phyloP scores from a whole-genome alignment of 352 stramenopile genomes.

The Phytophthora europaea region DNA sequence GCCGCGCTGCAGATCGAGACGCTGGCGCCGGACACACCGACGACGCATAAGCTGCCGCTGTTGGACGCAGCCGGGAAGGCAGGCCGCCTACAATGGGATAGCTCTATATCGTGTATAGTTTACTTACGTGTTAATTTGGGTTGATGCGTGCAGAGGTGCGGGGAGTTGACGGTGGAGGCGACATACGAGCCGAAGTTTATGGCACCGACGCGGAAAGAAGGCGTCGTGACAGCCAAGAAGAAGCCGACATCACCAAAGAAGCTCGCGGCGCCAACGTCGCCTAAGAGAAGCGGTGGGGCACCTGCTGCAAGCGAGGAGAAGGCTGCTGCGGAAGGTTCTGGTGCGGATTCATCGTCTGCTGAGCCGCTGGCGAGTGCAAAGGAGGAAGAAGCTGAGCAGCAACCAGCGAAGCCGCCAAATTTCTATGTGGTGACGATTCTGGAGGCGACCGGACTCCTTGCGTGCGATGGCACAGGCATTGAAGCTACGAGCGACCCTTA shows the following conservation, averaged over 20 bases:
- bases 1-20: conserved; percentile 41
- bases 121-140: neutral
- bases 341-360: neutral
- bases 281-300: neutral
- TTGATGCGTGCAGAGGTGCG: conserved; percentile 29
- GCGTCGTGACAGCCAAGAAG: conserved; percentile 6
- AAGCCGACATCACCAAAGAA: conserved; percentile 16
- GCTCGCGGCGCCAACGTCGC: conserved; percentile 3
- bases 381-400: conserved; percentile 1
- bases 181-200: conserved; percentile 61
- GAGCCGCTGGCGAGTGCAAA: neutral
- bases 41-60: conserved; percentile 39
- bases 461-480: conserved; percentile 62
- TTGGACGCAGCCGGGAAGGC: conserved; percentile 27
- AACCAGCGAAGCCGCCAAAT: conserved; percentile 45
- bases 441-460: conserved; percentile 62
- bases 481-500: conserved; percentile 78
- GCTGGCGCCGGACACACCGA: conserved; percentile 52
- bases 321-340: neutral
- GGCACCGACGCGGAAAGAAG: conserved; percentile 22
- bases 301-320: conserved; percentile 21
- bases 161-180: conserved; percentile 49
- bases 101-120: neutral
- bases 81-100: neutral
- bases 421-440: conserved; percentile 77